A percentile compares a stretch with the other conserved stretches of the same genome.
Conservation (phyloP, 768 basidiomycete species). For the Clitopilus passeckerianus region DNA sequence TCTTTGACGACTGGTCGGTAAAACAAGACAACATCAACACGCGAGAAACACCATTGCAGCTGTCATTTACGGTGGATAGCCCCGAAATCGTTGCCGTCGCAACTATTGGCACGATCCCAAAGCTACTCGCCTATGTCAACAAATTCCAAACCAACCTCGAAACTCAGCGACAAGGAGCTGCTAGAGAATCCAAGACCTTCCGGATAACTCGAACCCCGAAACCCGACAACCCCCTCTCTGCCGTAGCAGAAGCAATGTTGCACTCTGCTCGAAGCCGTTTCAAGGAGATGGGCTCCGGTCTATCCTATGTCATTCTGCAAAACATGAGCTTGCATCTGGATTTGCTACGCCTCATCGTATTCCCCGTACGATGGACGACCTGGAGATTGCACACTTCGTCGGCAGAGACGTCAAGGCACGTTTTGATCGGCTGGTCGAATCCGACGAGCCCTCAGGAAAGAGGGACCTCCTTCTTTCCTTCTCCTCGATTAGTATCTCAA, state of each 20-base stretch:
- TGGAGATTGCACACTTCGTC: constrained; percentile 72
- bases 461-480: constrained; percentile 72
- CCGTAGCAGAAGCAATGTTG: constrained; percentile 84
- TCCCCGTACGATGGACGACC: constrained; percentile 75
- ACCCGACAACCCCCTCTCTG: constrained; percentile 76
- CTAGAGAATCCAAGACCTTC: constrained; percentile 75
- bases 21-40: constrained; percentile 32
- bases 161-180: constrained; percentile 70
- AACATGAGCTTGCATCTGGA: constrained; percentile 69
- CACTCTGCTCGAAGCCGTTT: constrained; percentile 67
- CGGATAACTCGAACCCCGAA: constrained; percentile 65
- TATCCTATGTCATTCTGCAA: constrained; percentile 63
- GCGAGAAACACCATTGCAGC: constrained; percentile 48
- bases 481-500: constrained; percentile 71
- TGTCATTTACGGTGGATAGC: constrained; percentile 75
- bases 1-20: constrained; percentile 80
- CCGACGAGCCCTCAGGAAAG: constrained; percentile 42
- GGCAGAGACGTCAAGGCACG: constrained; percentile 66
- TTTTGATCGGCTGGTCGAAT: constrained; percentile 57
- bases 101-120: constrained; percentile 74
- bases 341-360: constrained; percentile 63
- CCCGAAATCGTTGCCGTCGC: constrained; percentile 61
- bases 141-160: constrained; percentile 74
- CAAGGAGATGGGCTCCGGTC: constrained; percentile 56
- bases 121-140: constrained; percentile 66